Conservation (phyloP, 164 flowering plant genomes). For the Magnolia changhungtana region DNA sequence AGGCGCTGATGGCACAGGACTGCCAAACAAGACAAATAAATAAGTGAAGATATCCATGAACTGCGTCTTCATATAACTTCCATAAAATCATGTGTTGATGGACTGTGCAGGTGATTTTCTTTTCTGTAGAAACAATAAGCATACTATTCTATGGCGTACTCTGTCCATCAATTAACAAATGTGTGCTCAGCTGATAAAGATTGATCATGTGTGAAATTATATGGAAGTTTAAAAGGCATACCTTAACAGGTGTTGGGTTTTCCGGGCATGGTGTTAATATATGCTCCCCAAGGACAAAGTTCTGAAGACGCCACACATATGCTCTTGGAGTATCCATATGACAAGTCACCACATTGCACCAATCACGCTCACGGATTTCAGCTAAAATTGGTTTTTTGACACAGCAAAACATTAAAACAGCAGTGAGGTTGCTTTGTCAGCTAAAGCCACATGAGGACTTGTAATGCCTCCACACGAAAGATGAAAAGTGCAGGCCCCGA, state of each 20-base stretch:
- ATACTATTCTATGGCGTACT: not conserved
- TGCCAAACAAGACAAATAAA: constrained; percentile 19
- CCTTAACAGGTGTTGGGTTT: constrained; percentile 74
- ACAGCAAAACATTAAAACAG: not conserved
- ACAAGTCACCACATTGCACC: constrained; percentile 99
- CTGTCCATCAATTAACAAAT: too few relatives aligned
- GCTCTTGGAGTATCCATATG: constrained; percentile 90
- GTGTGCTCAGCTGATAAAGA: not conserved
- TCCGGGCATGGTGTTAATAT: constrained; percentile 71
- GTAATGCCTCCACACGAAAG: not conserved
- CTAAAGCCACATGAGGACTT: too few relatives aligned
- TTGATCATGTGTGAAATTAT: not conserved
- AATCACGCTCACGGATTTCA: constrained; percentile 98
- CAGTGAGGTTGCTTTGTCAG: too few relatives aligned
- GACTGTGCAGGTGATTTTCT: not conserved
- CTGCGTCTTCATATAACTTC: not conserved
- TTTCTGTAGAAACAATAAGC: not conserved
- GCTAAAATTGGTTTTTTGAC: constrained; percentile 25
- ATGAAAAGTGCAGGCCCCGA: not conserved
- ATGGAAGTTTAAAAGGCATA: constrained; percentile 16
- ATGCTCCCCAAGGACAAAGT: constrained; percentile 96
- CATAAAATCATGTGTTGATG: not conserved
- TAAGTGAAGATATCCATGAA: not conserved
- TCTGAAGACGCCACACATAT: constrained; percentile 98
- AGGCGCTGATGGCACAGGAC: constrained; percentile 90